Base-by-base conservation (phyloP, 169 alveolate genomes). In the Theileria sp. region DNA sequence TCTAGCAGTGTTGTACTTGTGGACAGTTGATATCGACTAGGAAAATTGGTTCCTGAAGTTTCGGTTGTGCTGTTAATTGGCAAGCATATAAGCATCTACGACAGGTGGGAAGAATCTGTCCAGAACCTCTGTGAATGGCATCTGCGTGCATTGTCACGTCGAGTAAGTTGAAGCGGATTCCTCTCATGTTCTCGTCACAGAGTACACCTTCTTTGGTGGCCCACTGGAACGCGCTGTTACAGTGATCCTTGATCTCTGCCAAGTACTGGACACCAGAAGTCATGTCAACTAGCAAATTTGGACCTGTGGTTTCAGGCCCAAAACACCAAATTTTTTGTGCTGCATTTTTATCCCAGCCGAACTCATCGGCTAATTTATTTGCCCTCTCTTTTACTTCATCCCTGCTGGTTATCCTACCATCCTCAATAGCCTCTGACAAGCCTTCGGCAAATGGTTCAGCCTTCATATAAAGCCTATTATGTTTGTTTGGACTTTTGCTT, bases 121-220 rank as follows among this genome's bases (percentile, higher is more conserved):
- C 99, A 19, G 99, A 99, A 62, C 99, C 99, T 95, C 99, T 96
- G 94, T 98, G 99, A 81, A 98, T 97, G 21, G 99, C 99, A 85
- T 98, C 99, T 36, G 99, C 98, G 94, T 98, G 99, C 94, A 98
- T 92, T 69, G 97, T 95, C 60, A 97, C 99, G 87, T 98, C 99
- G 79, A 93, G 84, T 62, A 98, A 88, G 96, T 97, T 97, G 94
- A 98, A 96, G 78, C 99, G 96, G 74, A 97, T 93, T 66, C 99
- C 99, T 80, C 99, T 96, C 99, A 97, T 94, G 94, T 96, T 96
- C 93, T 98, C 99, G 87, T 98, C 99, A 86, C 99, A 96, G 75
- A 98, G 94, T 49, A 96, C 98, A 50, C 99, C 99, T 89, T 98
- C 99, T 88, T 96, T 97, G 54, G 99, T 93, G 34, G 99, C 99